These are phyloP conservation scores for Penicillium glabrum DNA, from an alignment of 2,329 filamentous ascomycete species.

Conservation along the genomic window DNA sequence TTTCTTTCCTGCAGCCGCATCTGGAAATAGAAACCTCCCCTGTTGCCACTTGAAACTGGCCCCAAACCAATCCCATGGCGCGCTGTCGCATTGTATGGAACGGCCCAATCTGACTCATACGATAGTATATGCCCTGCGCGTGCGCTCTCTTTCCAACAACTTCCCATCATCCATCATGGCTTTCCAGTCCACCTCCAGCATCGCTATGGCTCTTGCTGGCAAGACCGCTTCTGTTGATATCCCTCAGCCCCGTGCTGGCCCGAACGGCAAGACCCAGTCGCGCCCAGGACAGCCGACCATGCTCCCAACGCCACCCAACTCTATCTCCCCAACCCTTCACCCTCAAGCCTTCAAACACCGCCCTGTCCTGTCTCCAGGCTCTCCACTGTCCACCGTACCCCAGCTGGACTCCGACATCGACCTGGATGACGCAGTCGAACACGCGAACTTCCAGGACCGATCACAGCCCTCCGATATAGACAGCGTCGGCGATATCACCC, in stretches of 20 bases:
- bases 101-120: conserved; percentile 24
- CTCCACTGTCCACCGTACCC: conserved; percentile 46
- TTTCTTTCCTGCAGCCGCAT: background rate
- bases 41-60: conserved; percentile 15
- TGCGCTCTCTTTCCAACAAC: conserved; percentile 8
- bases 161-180: conserved; percentile 40
- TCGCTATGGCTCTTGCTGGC: conserved; percentile 51
- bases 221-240: conserved; percentile 52
- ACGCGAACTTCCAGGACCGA: conserved; percentile 47
- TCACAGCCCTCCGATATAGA: conserved; percentile 58
- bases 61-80: conserved; percentile 12
- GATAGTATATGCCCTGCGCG: conserved; percentile 8
- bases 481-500: conserved; percentile 78
- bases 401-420: conserved; percentile 83
- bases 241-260: conserved; percentile 42
- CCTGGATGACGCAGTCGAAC: conserved; percentile 67
- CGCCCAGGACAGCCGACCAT: conserved; percentile 36
- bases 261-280: conserved; percentile 32
- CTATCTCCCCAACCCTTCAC: conserved; percentile 83
- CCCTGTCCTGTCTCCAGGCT: conserved; percentile 38
- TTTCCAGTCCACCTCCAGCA: conserved; percentile 45
- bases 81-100: conserved; percentile 16
- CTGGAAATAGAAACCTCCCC: background rate
- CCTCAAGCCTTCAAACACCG: conserved; percentile 76
- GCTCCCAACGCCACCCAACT: conserved; percentile 90